Conservation (phyloP, 1,284 basidiomycete species). For the Flammula alnicola region DNA sequence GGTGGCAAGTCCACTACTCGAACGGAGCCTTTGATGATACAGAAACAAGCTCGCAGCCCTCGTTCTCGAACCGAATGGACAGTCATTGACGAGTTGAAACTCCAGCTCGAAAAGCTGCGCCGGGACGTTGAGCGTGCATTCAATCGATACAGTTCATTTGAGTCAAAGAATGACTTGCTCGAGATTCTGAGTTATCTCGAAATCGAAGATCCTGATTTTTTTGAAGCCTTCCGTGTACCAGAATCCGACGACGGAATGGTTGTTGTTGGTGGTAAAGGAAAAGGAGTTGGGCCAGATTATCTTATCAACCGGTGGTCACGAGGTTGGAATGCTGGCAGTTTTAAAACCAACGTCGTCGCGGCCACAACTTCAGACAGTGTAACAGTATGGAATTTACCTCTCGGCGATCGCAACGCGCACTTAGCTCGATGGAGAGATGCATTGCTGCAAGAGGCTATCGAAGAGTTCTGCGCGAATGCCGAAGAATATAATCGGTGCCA, state of each 20-base stretch:
- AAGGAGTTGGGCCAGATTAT: slow-evolving; percentile 40
- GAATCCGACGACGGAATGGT: slow-evolving; percentile 44
- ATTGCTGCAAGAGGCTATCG: slow-evolving; percentile 42
- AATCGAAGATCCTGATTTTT: slow-evolving; percentile 48
- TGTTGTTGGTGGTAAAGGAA: slow-evolving; percentile 43
- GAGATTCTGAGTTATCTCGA: slow-evolving; percentile 49
- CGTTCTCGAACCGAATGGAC: slow-evolving; percentile 33
- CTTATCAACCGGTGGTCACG: slow-evolving; percentile 52
- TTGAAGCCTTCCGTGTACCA: slow-evolving; percentile 54
- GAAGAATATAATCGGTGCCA: slow-evolving; percentile 47
- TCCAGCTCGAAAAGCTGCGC: slow-evolving; percentile 26
- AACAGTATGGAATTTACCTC: slow-evolving; percentile 51
- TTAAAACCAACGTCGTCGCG: slow-evolving; percentile 29
- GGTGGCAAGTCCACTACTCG: slow-evolving; percentile 55
- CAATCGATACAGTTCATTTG: slow-evolving; percentile 31
- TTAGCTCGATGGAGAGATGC: slow-evolving; percentile 45
- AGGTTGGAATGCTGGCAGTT: slow-evolving; percentile 48
- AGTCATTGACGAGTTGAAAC: slow-evolving; percentile 43
- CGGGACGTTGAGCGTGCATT: slow-evolving; percentile 38
- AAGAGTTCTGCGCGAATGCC: slow-evolving; percentile 41
- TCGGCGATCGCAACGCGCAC: slow-evolving; percentile 34
- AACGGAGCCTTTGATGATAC: slow-evolving; percentile 48
- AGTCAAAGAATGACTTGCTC: slow-evolving; percentile 21
- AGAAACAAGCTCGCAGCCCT: slow-evolving; percentile 33
- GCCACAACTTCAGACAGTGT: slow-evolving; percentile 23